phyloP scores from a whole-genome alignment of 352 stramenopile genomes.

The Globisporangium splendens region DNA sequence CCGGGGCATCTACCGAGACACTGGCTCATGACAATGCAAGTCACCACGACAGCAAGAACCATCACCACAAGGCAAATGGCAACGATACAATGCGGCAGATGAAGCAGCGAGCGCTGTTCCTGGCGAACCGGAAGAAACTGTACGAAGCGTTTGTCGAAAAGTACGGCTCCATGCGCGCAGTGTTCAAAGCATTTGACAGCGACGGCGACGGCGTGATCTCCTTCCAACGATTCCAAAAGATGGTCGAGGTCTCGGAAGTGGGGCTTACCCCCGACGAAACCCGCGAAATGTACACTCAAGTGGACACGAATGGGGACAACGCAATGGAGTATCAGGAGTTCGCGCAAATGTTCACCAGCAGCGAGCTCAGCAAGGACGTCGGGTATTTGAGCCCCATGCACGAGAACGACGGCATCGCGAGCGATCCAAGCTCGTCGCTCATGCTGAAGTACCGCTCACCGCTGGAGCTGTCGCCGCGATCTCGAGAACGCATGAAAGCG shows the following conservation, averaged over 20 bases:
- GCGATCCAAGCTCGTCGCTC: slow-evolving; percentile 49
- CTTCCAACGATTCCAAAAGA: slow-evolving; percentile 68
- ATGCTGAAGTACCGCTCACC: slow-evolving; percentile 68
- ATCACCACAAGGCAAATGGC: background rate
- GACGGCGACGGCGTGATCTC: slow-evolving; percentile 67
- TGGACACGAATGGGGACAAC: slow-evolving; percentile 72
- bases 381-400: background rate
- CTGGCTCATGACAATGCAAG: background rate
- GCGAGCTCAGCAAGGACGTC: background rate
- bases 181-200: slow-evolving; percentile 72
- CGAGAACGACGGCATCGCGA: slow-evolving; percentile 10
- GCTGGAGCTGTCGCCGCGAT: slow-evolving; percentile 54
- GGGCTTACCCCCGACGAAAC: slow-evolving; percentile 42
- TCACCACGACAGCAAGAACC: background rate
- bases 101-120: slow-evolving; percentile 24
- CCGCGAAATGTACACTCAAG: slow-evolving; percentile 42
- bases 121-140: slow-evolving; percentile 44
- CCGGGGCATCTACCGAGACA: no score
- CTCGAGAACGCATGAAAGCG: slow-evolving; percentile 60
- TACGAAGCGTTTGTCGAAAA: slow-evolving; percentile 66
- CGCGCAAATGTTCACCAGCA: slow-evolving; percentile 60
- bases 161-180: slow-evolving; percentile 74
- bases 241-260: slow-evolving; percentile 65
- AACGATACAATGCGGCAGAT: background rate
- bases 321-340: slow-evolving; percentile 72